Evolutionary conservation across 2,329 filamentous ascomycete species (phyloP), one percentile per base, ranked within the genome.

Genomic region (Colletotrichum eleusines): DNA sequence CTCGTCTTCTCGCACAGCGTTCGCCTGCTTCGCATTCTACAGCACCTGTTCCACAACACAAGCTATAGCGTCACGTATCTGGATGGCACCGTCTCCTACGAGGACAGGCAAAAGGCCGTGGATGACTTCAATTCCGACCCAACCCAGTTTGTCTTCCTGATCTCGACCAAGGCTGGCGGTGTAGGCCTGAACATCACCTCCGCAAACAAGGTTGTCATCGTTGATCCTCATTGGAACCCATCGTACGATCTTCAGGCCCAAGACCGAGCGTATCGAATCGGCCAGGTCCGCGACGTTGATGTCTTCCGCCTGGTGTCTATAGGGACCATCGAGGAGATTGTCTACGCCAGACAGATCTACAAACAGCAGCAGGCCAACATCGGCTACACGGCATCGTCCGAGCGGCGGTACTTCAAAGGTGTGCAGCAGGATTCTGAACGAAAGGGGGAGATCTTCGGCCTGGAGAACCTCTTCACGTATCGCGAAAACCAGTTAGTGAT

Each of bases 351-450:
- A 8, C 96, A 99, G 77, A 96, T 99, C 48, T 99, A 99, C 86
- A 99, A 99, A 80, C 96, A 99, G 78, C 96, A 99, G 77, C 96
- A 98, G 82, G 95, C 96, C 33, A 98, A 98, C 77, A 98, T 99
- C 69, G 96, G 94, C 0, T 98, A 99, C 80, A 97, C 91, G 42
- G 96, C 96, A 0, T 97, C 94, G 0, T 92, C 91, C 6, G 96
- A 99, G 80, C 90, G 96, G 4, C 90, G 96, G 1, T 99, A 99
- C 80, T 99, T 99, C 84, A 94, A 92, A 74, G 96, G 96, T 50
- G 94, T 98, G 0, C 95, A 98, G 81, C 92, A 97, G 72, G 89
- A 94, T 74, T 89, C 89, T 31, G 89, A 89, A 35, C 90, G 95
- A 74, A 95, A 95, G 75, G 96, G 96, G 20, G 96, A 99, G 79